Percentiles rank a stretch among this genome's conserved stretches.
Conservation (phyloP, 2,329 filamentous ascomycete genomes). For the Arthrobotrys entomopaga region DNA sequence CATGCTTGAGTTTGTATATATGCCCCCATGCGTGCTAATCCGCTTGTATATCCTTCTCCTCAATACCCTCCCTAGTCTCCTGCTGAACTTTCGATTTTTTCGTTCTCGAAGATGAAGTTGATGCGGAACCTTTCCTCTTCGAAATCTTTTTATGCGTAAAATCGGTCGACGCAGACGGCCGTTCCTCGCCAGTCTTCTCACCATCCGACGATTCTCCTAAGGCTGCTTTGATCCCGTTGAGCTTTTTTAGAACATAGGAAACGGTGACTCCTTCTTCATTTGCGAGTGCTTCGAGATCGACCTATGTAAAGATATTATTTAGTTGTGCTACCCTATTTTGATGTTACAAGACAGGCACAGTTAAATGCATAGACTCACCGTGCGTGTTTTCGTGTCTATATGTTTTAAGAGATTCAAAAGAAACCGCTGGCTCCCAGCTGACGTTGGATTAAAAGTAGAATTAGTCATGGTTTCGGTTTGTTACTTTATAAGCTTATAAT, state of each 20-base stretch:
- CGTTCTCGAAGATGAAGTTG: background rate
- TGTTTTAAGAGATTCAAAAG: constrained; percentile 23
- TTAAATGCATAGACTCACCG: too few relatives aligned
- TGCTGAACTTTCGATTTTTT: constrained; percentile 5
- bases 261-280: constrained; percentile 19
- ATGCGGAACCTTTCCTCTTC: constrained; percentile 1
- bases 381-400: constrained; percentile 22
- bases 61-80: background rate
- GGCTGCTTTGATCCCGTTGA: constrained; percentile 21
- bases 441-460: constrained; percentile 18
- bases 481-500: background rate
- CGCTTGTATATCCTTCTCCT: background rate
- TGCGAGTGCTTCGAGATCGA: constrained; percentile 15
- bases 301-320: background rate
- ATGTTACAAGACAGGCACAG: too few relatives aligned
- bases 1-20: too few relatives aligned
- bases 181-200: background rate
- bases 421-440: constrained; percentile 15
- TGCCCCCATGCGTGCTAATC: background rate
- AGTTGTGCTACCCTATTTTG: background rate
- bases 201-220: constrained; percentile 1
- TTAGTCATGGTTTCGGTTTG: constrained; percentile 2
- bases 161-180: background rate
- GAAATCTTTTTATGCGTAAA: background rate
- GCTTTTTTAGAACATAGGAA: constrained; percentile 9